Percentiles rank a stretch among this genome's conserved stretches.
phyloP scores from a whole-genome alignment of 176 grass and related monocot genomes.

The Eleusine indica region DNA sequence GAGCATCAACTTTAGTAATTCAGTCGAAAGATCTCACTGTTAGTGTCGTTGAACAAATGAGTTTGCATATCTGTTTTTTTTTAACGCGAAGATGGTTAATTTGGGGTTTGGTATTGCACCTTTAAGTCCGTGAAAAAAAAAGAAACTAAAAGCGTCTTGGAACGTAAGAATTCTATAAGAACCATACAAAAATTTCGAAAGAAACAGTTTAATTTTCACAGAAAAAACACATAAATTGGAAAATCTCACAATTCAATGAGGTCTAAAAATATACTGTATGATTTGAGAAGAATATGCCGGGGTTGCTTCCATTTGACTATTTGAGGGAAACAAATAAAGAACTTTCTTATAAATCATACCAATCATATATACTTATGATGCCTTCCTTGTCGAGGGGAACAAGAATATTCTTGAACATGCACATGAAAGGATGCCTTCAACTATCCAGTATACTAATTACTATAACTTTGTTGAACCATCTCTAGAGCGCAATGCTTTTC shows the following conservation, averaged over 20 bases:
- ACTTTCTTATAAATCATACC: background rate
- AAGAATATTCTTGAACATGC: constrained; percentile 1
- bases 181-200: too few relatives aligned
- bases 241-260: too few relatives aligned
- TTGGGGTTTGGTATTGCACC: background rate
- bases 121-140: background rate
- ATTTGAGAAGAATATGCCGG: background rate
- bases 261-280: too few relatives aligned
- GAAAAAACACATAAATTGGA: too few relatives aligned
- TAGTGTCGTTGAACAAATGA: background rate
- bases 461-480: too few relatives aligned
- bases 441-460: too few relatives aligned
- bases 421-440: background rate
- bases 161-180: too few relatives aligned
- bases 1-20: too few relatives aligned
- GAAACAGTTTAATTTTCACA: too few relatives aligned
- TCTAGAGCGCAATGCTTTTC: too few relatives aligned
- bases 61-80: background rate
- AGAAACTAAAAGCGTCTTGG: background rate
- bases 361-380: background rate
- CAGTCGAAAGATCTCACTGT: too few relatives aligned
- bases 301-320: background rate
- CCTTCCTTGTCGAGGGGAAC: background rate
- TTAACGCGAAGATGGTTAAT: too few relatives aligned
- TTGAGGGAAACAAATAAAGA: background rate